Base-by-base conservation (phyloP, 2,329 filamentous ascomycete genomes). In the Diaporthe capsici region DNA sequence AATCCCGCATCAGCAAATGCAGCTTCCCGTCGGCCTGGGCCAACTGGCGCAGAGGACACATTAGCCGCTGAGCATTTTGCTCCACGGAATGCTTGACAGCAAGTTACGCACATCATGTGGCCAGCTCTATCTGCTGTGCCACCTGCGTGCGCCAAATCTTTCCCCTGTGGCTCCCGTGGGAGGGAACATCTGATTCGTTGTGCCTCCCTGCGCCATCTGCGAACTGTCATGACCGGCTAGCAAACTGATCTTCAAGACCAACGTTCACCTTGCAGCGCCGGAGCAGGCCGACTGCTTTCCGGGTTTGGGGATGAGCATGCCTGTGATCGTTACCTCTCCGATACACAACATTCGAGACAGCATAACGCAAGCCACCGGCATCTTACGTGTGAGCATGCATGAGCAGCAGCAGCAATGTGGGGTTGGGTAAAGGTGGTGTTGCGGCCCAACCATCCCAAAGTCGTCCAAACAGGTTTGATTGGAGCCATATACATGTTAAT, bases 61-160 rank as follows among this genome's bases (percentile, higher is more conserved):
- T 20, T 28, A 51, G n/a, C 12, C 60, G 44, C 63, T 68, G 63
- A 25, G 44, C 44, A 13, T n/a, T 34, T 37, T 68, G 28, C 31
- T 53, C 31, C 44, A 68, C 31, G 5, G 20, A 39, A 37, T 67
- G 20, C 25, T 67, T 47, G 44, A 25, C 31, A 51, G 28, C 44
- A 15, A 31, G 31, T 39, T 68, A n/a, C 47, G 47, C 47, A 53
- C 15, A 68, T 68, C 63, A 68, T 53, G 63, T 68, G 63, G 47
- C 47, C 63, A 68, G 47, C 28, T 53, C 49, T n/a, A 37, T 20
- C 63, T 68, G 63, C 47, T 53, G 63, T 68, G 31, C 63, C 22
- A 68, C 63, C 44, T 68, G 63, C 63, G 63, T 25, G 13, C 63
- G 63, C 61, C 25, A 65, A 68, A 68, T 25, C 44, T 68, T 51